A percentile compares a stretch with the other conserved stretches of the same genome.
phyloP scores from a whole-genome alignment of 75 land plant genomes.

The Chamaecyparis obtusa region DNA sequence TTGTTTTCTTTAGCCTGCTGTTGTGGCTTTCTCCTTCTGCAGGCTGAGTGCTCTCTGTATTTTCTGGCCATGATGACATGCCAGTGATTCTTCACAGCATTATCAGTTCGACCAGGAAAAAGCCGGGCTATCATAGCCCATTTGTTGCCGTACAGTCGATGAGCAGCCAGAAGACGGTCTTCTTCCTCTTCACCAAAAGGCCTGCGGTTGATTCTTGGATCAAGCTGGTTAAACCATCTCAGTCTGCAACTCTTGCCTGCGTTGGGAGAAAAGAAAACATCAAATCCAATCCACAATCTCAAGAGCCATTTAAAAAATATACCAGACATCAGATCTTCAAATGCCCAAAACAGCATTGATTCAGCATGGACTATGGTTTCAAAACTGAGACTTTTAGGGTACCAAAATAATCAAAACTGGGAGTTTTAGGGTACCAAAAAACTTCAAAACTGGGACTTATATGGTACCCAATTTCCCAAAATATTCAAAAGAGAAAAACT shows the following conservation, averaged over 20 bases:
- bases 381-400: not conserved
- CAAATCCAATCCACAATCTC: not conserved
- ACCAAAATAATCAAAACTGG: too few relatives aligned
- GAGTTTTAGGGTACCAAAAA: too few relatives aligned
- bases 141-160: conserved; percentile 57
- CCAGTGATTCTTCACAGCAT: conserved; percentile 67
- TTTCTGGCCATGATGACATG: conserved; percentile 63
- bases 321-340: not conserved
- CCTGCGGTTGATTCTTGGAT: conserved; percentile 62
- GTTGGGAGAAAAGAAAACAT: not conserved
- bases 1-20: not conserved
- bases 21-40: conserved; percentile 25
- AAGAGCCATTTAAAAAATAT: not conserved
- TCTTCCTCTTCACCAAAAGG: conserved; percentile 71
- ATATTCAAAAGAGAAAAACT: too few relatives aligned
- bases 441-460: too few relatives aligned
- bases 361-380: not conserved
- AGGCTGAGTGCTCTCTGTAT: conserved; percentile 35
- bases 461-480: too few relatives aligned
- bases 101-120: conserved; percentile 60
- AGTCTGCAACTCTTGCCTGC: conserved; percentile 53
- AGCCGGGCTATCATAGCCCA: conserved; percentile 58
- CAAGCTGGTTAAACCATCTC: conserved; percentile 73
- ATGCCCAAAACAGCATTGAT: not conserved
- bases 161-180: conserved; percentile 60